Percentiles rank a stretch among this genome's conserved stretches.
These are phyloP conservation scores for Cryptosporidium canis DNA, from an alignment of 169 alveolate genomes.

Conservation along the genomic window DNA sequence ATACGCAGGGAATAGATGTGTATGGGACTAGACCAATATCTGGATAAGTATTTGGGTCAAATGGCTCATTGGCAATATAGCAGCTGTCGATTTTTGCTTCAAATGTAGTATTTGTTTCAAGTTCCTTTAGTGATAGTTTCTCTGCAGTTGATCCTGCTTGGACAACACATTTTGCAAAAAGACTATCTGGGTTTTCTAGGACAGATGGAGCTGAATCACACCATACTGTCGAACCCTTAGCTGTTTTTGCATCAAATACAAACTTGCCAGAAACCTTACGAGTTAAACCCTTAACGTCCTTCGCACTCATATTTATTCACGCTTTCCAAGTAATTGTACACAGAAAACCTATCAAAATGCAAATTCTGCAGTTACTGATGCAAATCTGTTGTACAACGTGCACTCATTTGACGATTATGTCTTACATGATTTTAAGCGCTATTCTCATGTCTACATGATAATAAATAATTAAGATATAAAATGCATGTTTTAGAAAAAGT, in stretches of 20 bases:
- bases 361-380: conserved; percentile 29
- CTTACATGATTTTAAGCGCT: conserved; percentile 71
- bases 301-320: conserved; percentile 64
- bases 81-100: conserved; percentile 87
- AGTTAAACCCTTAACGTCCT: conserved; percentile 68
- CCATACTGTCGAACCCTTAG: conserved; percentile 90
- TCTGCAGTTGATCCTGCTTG: conserved; percentile 87
- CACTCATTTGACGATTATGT: conserved; percentile 63
- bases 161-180: conserved; percentile 91
- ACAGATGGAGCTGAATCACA: conserved; percentile 90
- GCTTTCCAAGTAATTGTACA: conserved; percentile 5
- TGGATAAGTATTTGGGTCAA: conserved; percentile 91
- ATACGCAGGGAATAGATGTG: conserved; percentile 87
- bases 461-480: neutral
- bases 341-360: conserved; percentile 23
- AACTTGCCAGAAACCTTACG: conserved; percentile 72
- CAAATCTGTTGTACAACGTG: conserved; percentile 46
- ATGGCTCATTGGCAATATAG: conserved; percentile 86
- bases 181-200: conserved; percentile 85
- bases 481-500: neutral
- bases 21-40: conserved; percentile 90
- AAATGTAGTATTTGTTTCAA: conserved; percentile 86
- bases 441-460: conserved; percentile 47
- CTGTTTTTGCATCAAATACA: conserved; percentile 64
- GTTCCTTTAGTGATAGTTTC: conserved; percentile 81